Base-by-base conservation (phyloP, 495 filamentous ascomycete genomes). In the Cercophora newfieldiana region DNA sequence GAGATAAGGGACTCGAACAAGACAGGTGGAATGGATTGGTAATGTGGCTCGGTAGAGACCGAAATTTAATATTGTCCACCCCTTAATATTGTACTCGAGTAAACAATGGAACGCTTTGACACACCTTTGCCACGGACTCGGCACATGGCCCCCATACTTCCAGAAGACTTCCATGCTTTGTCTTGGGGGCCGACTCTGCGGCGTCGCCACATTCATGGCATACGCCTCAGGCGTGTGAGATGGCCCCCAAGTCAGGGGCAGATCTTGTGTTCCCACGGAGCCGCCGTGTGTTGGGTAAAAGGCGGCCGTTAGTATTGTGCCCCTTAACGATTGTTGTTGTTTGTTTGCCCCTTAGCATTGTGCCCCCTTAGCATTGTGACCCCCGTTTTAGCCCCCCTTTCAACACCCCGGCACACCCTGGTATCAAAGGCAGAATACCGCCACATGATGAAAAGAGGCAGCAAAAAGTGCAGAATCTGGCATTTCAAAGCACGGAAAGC, bases 281-380 rank as follows among this genome's bases (percentile, higher is more conserved):
- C 50, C 50, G 22, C 10, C n/a, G n/a, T n/a, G n/a, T n/a, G n/a
- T 66, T 37, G 54, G 29, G 47, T 63, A 57, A 63, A 65, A 56
- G 21, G 60, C 54, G 30, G 58, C 29, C 53, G 61, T 72, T 72
- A 69, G 63, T 69, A 69, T 71, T 72, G 69, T 74, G 59, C 14
- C 25, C 60, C 60, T 2, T 44, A 44, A 44, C 16, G 50, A 19
- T 22, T 53, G 50, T 53, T 2, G 54, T 19, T 26, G 21, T 22
- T 57, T 22, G 54, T 22, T 30, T n/a, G 25, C 22, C 58, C 68
- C 67, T 73, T 75, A 68, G 60, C 73, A 75, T 75, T 75, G 68
- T 75, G 68, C 61, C 50, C 67, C 37, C 58, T 60, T 30, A 1
- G 24, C 53, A 47, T 33, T 58, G 14, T 63, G 10, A 8, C 37